A percentile compares a stretch with the other conserved stretches of the same genome.
Evolutionary conservation across 2,329 filamentous ascomycete genomes (phyloP).

Genomic region (Colletotrichum sansevieriae): DNA sequence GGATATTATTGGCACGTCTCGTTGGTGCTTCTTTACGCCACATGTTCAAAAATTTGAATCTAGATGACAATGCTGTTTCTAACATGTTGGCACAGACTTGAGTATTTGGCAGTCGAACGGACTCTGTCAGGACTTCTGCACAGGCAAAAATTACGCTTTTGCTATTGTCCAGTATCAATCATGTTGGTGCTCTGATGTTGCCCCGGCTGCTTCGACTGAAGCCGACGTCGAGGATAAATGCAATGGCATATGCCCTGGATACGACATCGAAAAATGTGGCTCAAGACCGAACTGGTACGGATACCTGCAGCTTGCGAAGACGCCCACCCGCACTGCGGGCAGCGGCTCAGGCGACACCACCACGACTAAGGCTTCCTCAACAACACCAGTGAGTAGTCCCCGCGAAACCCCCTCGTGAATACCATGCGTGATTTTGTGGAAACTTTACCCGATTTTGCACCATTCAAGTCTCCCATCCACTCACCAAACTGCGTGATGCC

Average conservation of each 20-base stretch:
- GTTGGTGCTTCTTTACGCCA: neutral
- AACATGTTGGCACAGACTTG: constrained; percentile 54
- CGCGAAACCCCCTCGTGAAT: constrained; percentile 11
- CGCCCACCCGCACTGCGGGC: constrained; percentile 68
- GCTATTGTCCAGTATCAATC: constrained; percentile 74
- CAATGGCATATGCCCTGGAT: constrained; percentile 75
- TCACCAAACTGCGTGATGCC: constrained; percentile 33
- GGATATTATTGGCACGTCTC: neutral
- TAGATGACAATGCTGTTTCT: neutral
- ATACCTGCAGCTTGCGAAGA: constrained; percentile 70
- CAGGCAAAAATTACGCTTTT: constrained; percentile 67
- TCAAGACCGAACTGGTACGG: constrained; percentile 63
- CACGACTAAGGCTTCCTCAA: constrained; percentile 40
- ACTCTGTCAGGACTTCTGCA: constrained; percentile 73
- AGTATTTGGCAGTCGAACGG: constrained; percentile 77
- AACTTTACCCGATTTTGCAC: constrained; percentile 24
- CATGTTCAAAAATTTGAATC: neutral
- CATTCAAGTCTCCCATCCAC: constrained; percentile 9
- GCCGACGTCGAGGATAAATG: constrained; percentile 60
- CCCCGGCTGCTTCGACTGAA: constrained; percentile 62
- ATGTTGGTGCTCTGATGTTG: constrained; percentile 83
- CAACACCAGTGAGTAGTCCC: constrained; percentile 44
- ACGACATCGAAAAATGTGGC: constrained; percentile 73
- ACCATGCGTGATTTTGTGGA: constrained; percentile 39
- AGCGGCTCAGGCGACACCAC: constrained; percentile 31